These are phyloP conservation scores for Saccharomycopsis synnaedendra DNA, from an alignment of 805 yeast species.

Conservation along the genomic window DNA sequence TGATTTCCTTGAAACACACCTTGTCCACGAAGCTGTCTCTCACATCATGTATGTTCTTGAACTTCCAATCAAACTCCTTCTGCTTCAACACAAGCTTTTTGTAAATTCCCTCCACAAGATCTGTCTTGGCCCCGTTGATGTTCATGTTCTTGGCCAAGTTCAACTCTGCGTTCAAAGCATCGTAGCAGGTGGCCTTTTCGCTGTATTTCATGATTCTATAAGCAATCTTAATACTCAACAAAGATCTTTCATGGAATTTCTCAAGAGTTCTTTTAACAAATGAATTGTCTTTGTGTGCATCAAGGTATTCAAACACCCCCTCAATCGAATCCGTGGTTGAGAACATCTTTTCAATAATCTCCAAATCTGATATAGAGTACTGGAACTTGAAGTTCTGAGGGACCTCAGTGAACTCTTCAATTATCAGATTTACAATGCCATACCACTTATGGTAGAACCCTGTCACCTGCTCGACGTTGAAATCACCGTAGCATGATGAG, in stretches of 20 bases:
- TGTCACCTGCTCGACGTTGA: conserved; percentile 14
- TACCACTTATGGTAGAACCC: conserved; percentile 27
- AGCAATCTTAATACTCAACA: conserved; percentile 63
- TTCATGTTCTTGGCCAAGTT: conserved; percentile 67
- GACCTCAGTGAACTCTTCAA: conserved; percentile 53
- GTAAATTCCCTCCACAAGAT: conserved; percentile 62
- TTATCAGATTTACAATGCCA: conserved; percentile 43
- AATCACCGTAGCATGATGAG: conserved; percentile 23
- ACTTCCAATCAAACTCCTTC: conserved; percentile 38
- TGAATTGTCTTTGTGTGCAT: conserved; percentile 23
- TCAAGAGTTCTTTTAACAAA: conserved; percentile 55
- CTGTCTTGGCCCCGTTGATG: conserved; percentile 36
- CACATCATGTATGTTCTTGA: conserved; percentile 27
- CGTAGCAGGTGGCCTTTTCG: conserved; percentile 40
- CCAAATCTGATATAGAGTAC: conserved; percentile 42
- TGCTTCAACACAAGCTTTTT: conserved; percentile 53
- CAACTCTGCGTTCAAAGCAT: conserved; percentile 64
- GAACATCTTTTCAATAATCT: conserved; percentile 51
- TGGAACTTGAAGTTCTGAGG: conserved; percentile 46
- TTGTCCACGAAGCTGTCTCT: conserved; percentile 7
- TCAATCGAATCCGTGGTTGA: conserved; percentile 34
- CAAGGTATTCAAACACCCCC: conserved; percentile 42
- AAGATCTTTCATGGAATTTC: conserved; percentile 56
- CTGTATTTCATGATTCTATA: conserved; percentile 57
- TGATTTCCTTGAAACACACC: conserved; percentile 1